These are phyloP conservation scores for Scedosporium dehoogii DNA, from an alignment of 2,329 filamentous ascomycete species.

Conservation along the genomic window DNA sequence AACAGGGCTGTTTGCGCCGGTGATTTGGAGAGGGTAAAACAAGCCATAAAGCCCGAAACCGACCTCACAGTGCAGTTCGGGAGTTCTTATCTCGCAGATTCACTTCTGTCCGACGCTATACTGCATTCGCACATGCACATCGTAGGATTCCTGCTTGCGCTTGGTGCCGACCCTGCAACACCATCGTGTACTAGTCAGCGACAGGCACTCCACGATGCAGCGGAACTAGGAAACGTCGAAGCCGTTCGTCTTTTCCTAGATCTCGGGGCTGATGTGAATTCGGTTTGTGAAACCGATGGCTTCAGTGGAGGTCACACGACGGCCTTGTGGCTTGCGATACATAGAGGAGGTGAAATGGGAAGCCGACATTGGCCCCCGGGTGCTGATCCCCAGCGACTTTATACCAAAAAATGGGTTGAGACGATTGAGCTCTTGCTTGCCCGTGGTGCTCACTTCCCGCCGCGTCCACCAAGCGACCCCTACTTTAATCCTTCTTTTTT, in stretches of 20 bases:
- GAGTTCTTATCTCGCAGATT: neutral
- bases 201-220: neutral
- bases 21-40: neutral
- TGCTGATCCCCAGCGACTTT: too few species aligned
- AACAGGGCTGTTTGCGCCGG: neutral
- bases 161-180: neutral
- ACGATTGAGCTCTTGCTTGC: too few species aligned
- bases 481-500: too few species aligned
- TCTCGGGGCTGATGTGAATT: neutral
- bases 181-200: neutral
- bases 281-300: neutral
- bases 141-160: neutral
- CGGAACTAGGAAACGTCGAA: neutral
- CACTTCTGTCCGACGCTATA: neutral
- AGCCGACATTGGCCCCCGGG: too few species aligned
- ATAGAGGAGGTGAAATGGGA: neutral
- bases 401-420: too few species aligned
- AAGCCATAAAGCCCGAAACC: neutral
- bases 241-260: neutral
- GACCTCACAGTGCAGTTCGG: neutral
- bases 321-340: neutral
- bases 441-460: too few species aligned
- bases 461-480: too few species aligned
- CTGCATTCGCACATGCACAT: neutral
- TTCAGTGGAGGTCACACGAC: neutral